Evolutionary conservation across 2,329 filamentous ascomycete genomes (phyloP), one percentile per base, ranked within the genome.

Genomic region (Penicillium sp.): DNA sequence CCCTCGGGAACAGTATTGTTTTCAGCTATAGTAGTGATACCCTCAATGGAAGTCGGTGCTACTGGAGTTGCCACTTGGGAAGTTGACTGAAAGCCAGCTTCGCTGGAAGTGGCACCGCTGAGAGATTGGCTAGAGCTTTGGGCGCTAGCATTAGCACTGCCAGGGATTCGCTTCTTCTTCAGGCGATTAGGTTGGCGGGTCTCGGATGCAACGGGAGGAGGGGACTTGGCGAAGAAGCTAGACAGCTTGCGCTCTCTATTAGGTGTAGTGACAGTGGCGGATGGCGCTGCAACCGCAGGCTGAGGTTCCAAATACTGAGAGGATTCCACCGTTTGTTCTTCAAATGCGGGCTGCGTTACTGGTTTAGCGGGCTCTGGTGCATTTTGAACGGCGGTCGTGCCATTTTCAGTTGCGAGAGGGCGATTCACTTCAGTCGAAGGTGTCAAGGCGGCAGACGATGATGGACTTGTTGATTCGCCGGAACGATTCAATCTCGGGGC

Each of bases 41-140:
- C 43, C 21, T 59, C 57, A 30, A 65, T 61, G 5, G 60, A 62
- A 16, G 62, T 50, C 16, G 71, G 69, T 20, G 71, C 56, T 28
- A 66, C 59, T 40, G 66, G 63, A 14, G 61, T 60, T 54, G 64
- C 55, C 18, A 61, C 59, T 52, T 66, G 67, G 35, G 63, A 64
- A 8, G 60, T 55, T 43, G 60, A 55, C 23, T 63, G 59, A 30
- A 79, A 23, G 70, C 76, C 23, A 76, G 78, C 2, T 74, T 83
- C 68, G 24, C 50, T 58, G 8, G 50, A 50, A 20, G 24, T 18
- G 14, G 65, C 67, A 5, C 62, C 79, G 30, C 75, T 74, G n/a
- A 96, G 77, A 7, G 92, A 97, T 16, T 89, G 84, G 6, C 84
- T 88, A 16, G 94, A 97, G 68, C 92, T 97, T 62, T 96, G 91